Evolutionary conservation across 169 alveolate genomes (phyloP), one percentile per base, ranked within the genome.

Genomic region (Plasmodium gaboni): DNA sequence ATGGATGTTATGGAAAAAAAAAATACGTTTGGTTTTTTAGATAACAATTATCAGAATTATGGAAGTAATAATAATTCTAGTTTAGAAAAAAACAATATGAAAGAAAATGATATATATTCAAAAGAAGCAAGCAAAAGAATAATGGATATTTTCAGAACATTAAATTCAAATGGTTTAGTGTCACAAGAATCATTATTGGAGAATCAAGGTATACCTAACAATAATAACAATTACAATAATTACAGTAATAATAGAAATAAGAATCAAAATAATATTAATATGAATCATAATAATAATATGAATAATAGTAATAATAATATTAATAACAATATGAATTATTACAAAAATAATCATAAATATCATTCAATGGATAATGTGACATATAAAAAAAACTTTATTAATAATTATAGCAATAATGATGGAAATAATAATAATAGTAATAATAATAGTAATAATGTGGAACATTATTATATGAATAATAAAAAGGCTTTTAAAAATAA

Each of bases 61-160:
- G 26, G 26, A 8, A 42, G 57, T 15, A 70, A 42, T 70, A 12
- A 26, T 48, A 70, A 19, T 9, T 53, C 7, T 72, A 13, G 17
- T n/a, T 22, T 46, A 2, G 65, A 51, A 4, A 22, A 51, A 17
- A 32, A 65, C 42, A 65, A 65, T n/a, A 9, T n/a, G 38, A n/a
- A 15, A 12, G 59, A 78, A 8, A 78, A 78, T 2, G 76, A 65
- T 26, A 6, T 59, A 15, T 70, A 78, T 57, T 22, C 69, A 65
- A 78, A 70, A 32, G 89, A 78, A 48, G 78, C 74, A 19, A 69
- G 73, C 7, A 78, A 78, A 78, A 70, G 60, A 4, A 68, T 78
- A 15, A 15, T 78, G 50, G 89, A 78, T n/a, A 78, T 78, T 12
- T 65, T 78, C 15, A 53, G 60, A 44, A 26, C 74, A 6, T 64